These are phyloP conservation scores for Epicoccum nigrum DNA, from an alignment of 2,329 filamentous ascomycete species.

Conservation along the genomic window DNA sequence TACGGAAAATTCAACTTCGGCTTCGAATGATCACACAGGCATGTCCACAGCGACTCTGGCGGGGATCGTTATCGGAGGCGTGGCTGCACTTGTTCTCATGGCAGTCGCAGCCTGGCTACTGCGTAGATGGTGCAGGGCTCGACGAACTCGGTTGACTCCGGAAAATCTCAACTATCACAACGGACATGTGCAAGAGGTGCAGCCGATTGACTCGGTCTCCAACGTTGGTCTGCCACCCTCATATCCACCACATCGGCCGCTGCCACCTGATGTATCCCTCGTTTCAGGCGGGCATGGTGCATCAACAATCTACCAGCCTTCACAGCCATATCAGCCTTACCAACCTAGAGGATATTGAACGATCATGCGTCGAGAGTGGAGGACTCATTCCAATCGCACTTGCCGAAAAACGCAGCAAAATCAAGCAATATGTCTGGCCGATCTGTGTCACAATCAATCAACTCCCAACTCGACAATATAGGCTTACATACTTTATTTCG, in stretches of 20 bases:
- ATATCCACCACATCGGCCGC: neutral
- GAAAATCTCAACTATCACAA: neutral
- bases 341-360: neutral
- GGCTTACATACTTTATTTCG: too few species aligned
- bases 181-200: neutral
- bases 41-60: neutral
- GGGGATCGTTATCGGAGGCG: neutral
- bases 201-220: neutral
- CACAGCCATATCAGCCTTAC: neutral
- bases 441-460: too few species aligned
- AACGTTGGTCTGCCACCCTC: neutral
- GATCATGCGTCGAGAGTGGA: too few species aligned
- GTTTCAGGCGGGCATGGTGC: neutral
- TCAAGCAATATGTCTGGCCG: too few species aligned
- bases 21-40: neutral
- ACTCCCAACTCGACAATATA: too few species aligned
- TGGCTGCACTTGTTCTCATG: neutral
- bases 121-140: neutral
- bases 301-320: neutral
- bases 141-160: neutral
- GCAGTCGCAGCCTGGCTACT: neutral
- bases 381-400: too few species aligned
- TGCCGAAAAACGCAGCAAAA: too few species aligned
- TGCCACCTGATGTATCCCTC: neutral
- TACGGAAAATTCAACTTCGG: neutral